Evolutionary conservation across 331 rosid genomes (phyloP).

Genomic region (Erythrophleum ivorense): DNA sequence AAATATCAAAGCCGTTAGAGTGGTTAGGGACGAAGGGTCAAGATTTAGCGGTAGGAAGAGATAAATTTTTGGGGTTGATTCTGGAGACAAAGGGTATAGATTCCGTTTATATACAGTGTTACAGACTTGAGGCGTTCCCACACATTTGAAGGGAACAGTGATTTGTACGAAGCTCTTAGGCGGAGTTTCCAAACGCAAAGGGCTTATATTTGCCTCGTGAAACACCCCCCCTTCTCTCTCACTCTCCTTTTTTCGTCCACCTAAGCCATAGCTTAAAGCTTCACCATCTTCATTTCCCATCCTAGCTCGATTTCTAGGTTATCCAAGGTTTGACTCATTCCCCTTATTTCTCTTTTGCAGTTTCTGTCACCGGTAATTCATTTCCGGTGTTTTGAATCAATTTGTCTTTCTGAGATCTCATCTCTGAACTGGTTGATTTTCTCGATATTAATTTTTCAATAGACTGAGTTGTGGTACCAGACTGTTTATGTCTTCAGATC

Average conservation of each 20-base stretch:
- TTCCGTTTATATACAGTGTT: background rate
- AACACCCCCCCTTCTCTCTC: background rate
- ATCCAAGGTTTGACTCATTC: slow-evolving; percentile 28
- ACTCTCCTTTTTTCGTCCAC: background rate
- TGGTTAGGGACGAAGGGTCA: background rate
- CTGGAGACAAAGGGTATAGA: background rate
- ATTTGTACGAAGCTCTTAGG: slow-evolving; percentile 33
- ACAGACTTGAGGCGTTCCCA: background rate
- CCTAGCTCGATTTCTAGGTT: background rate
- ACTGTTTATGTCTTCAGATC: background rate
- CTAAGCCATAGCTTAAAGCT: background rate
- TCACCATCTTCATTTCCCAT: background rate
- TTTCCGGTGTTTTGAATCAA: background rate
- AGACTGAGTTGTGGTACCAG: background rate
- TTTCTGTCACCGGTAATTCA: background rate
- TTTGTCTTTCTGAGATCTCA: background rate
- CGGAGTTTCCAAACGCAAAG: slow-evolving; percentile 32
- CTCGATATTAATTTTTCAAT: background rate
- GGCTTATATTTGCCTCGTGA: background rate
- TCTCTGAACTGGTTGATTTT: background rate
- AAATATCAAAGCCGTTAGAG: background rate
- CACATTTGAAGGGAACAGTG: background rate
- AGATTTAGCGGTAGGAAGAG: background rate
- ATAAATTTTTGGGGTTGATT: background rate
- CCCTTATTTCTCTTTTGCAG: background rate